Percentiles rank a stretch among this genome's conserved stretches.
phyloP scores from a whole-genome alignment of 805 yeast genomes.

The Candida palmyrensis region DNA sequence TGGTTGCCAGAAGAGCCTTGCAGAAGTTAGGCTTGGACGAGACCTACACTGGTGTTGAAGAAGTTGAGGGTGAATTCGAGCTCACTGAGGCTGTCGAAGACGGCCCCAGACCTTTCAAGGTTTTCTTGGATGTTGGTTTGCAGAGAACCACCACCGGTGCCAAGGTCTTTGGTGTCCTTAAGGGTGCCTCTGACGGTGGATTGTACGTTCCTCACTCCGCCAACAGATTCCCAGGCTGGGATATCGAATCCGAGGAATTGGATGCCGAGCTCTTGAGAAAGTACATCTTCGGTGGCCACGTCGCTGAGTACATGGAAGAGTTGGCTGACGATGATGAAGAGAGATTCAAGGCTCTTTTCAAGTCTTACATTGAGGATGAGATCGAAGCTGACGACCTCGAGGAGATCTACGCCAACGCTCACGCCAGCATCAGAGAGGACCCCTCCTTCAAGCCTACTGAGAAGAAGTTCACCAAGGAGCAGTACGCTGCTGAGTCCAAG shows the following conservation, averaged over 20 bases:
- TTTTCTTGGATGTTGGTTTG: conserved; percentile 97
- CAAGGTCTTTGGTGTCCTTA: conserved; percentile 97
- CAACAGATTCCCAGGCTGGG: conserved; percentile 99
- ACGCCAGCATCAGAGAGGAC: conserved; percentile 92
- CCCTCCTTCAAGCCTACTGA: conserved; percentile 87
- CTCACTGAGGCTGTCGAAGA: conserved; percentile 99
- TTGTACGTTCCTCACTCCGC: conserved; percentile 98
- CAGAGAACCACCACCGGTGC: conserved; percentile 99
- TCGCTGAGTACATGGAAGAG: conserved; percentile 99
- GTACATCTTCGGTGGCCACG: conserved; percentile 99
- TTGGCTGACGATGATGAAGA: conserved; percentile 99
- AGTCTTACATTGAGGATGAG: conserved; percentile 94
- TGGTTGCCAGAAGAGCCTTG: conserved; percentile 98
- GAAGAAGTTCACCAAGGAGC: conserved; percentile 93
- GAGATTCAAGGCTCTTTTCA: conserved; percentile 94
- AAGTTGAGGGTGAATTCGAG: conserved; percentile 98
- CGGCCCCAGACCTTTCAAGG: conserved; percentile 99
- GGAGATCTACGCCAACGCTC: conserved; percentile 93
- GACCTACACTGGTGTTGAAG: conserved; percentile 98
- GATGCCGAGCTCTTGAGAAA: conserved; percentile 96
- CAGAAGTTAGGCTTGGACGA: conserved; percentile 97
- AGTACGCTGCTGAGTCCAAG: conserved; percentile 95
- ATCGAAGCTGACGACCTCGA: conserved; percentile 95
- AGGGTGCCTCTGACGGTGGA: conserved; percentile 99
- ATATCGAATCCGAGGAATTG: conserved; percentile 95